These are phyloP conservation scores for Starmerella gropengiesseri DNA, from an alignment of 805 yeast species.

Conservation along the genomic window DNA sequence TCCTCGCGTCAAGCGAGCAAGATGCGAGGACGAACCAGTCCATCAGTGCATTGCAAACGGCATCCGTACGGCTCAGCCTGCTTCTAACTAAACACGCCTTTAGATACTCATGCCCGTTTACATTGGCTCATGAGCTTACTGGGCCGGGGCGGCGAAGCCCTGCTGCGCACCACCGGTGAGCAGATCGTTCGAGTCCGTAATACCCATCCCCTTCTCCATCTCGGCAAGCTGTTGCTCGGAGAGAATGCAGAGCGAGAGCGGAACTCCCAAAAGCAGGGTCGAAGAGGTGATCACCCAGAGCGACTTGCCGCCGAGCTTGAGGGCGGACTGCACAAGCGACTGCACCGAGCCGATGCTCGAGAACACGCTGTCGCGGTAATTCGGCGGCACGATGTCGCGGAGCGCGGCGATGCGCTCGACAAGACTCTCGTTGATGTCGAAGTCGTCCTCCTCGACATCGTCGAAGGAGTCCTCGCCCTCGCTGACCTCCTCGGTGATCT, in stretches of 20 bases:
- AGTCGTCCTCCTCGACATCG: conserved; percentile 50
- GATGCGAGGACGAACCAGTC: too few relatives aligned
- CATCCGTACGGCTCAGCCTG: too few relatives aligned
- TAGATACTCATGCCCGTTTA: too few relatives aligned
- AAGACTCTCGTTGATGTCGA: conserved; percentile 68
- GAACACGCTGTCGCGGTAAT: conserved; percentile 50
- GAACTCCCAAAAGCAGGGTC: conserved; percentile 79
- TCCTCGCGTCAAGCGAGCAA: background rate
- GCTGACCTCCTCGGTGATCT: conserved; percentile 33
- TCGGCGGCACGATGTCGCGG: conserved; percentile 84
- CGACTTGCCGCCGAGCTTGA: conserved; percentile 56
- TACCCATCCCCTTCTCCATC: conserved; percentile 76
- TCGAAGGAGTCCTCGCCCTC: conserved; percentile 37
- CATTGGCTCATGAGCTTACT: too few relatives aligned
- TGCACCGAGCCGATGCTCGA: conserved; percentile 28
- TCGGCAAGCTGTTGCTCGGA: conserved; percentile 90
- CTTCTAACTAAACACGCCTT: too few relatives aligned
- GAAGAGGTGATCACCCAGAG: conserved; percentile 82
- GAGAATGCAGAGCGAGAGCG: conserved; percentile 76
- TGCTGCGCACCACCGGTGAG: conserved; percentile 32
- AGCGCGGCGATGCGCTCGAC: conserved; percentile 82
- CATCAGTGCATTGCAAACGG: too few relatives aligned
- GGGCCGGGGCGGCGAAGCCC: conserved; percentile 26
- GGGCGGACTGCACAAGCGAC: conserved; percentile 36
- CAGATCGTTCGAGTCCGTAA: conserved; percentile 21